phyloP scores from a whole-genome alignment of 805 yeast species.

The Blastobotrys peoriensis region DNA sequence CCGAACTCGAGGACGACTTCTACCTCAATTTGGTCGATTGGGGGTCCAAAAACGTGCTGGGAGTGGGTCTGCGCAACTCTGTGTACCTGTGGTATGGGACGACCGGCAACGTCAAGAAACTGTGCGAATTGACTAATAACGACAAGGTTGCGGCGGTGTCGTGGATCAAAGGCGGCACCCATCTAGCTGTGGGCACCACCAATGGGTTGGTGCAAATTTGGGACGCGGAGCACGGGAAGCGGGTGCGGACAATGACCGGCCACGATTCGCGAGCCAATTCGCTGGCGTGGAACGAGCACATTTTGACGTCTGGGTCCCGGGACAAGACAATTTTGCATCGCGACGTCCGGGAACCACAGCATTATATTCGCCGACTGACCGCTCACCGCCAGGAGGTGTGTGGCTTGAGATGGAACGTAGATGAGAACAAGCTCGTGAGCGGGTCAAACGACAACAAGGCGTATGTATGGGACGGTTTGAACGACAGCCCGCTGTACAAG shows the following conservation, averaged over 20 bases:
- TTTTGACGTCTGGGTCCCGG: conserved; percentile 79
- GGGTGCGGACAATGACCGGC: conserved; percentile 89
- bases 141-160: conserved; percentile 77
- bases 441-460: conserved; percentile 93
- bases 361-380: conserved; percentile 63
- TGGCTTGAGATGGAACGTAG: conserved; percentile 90
- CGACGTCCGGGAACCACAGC: conserved; percentile 84
- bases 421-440: conserved; percentile 85
- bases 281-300: conserved; percentile 89
- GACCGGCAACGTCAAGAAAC: conserved; percentile 72
- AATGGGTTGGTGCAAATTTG: conserved; percentile 88
- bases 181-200: conserved; percentile 85
- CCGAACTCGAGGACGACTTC: conserved; percentile 89
- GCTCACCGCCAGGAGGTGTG: conserved; percentile 92
- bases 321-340: conserved; percentile 81
- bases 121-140: conserved; percentile 59
- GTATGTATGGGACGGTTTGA: conserved; percentile 80
- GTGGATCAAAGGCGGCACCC: conserved; percentile 95
- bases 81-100: conserved; percentile 90
- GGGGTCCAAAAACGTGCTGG: conserved; percentile 85
- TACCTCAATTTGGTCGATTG: conserved; percentile 89
- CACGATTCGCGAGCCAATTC: conserved; percentile 81
- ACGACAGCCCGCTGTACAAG: conserved; percentile 58
- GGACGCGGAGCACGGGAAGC: conserved; percentile 79
- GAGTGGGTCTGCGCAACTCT: conserved; percentile 82